A percentile compares a stretch with the other conserved stretches of the same genome.
These are phyloP conservation scores for Fusarium lateritium DNA, from an alignment of 2,329 filamentous ascomycete genomes.

Conservation along the genomic window DNA sequence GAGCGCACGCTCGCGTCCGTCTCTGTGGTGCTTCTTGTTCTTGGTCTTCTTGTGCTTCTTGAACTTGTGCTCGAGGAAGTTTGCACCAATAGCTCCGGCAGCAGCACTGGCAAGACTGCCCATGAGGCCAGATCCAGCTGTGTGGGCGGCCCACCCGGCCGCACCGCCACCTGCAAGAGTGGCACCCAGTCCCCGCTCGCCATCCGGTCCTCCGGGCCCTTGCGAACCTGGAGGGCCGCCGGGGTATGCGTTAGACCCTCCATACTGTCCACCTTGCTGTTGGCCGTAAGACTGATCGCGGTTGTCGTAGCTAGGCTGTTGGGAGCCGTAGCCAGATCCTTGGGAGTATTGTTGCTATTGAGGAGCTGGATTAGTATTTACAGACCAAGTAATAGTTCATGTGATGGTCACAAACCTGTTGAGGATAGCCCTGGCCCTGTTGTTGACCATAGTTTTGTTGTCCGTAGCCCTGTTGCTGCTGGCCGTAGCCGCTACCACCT, in stretches of 20 bases:
- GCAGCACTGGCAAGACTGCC: constrained; percentile 64
- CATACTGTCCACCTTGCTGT: constrained; percentile 41
- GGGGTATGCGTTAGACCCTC: constrained; percentile 29
- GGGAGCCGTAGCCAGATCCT: constrained; percentile 32
- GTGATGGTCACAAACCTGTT: constrained; percentile 27
- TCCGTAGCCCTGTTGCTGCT: constrained; percentile 30
- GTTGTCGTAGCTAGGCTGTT: constrained; percentile 39
- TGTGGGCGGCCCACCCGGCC: constrained; percentile 65
- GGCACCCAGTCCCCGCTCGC: constrained; percentile 67
- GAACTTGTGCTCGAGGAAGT: constrained; percentile 60
- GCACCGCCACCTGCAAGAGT: constrained; percentile 64
- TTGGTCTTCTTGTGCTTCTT: constrained; percentile 51
- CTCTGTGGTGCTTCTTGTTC: constrained; percentile 45
- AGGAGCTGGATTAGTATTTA: not conserved
- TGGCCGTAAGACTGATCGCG: constrained; percentile 30
- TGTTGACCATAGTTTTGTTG: constrained; percentile 34
- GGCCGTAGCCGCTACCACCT: constrained; percentile 21
- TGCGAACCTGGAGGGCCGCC: constrained; percentile 23
- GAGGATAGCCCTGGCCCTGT: constrained; percentile 38
- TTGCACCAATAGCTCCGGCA: constrained; percentile 65
- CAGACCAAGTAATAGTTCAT: rapidly evolving
- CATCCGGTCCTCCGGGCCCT: constrained; percentile 45
- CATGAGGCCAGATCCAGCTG: constrained; percentile 64
- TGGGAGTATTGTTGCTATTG: constrained; percentile 40
- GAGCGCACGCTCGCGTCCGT: constrained; percentile 39